phyloP scores from a whole-genome alignment of 768 basidiomycete species.

The Boletus coccyginus region DNA sequence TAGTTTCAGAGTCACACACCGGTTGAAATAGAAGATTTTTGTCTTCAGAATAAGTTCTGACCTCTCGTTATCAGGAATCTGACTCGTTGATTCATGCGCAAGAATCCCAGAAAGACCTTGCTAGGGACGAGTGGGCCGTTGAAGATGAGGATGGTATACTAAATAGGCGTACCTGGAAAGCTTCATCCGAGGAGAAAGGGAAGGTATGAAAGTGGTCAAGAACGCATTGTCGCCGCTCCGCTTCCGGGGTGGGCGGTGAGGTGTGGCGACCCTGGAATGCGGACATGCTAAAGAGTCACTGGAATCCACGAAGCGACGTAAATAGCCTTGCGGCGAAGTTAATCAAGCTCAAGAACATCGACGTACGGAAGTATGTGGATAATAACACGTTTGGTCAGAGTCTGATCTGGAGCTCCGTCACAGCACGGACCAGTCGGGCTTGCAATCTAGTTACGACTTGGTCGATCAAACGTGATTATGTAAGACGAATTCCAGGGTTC shows the following conservation, averaged over 20 bases:
- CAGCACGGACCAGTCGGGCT: background rate
- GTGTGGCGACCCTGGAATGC: conserved; percentile 11
- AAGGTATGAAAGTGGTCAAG: conserved; percentile 38
- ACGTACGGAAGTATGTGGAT: background rate
- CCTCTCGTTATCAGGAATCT: conserved; percentile 36
- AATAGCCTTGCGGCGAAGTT: conserved; percentile 4
- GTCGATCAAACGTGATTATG: conserved; percentile 19
- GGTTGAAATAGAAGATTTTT: conserved; percentile 73
- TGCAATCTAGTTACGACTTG: background rate
- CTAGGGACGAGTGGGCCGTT: conserved; percentile 34
- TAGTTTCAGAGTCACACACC: conserved; percentile 31
- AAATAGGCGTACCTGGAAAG: conserved; percentile 52
- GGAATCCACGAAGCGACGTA: conserved; percentile 11
- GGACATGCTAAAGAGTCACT: conserved; percentile 14
- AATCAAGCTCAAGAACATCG: conserved; percentile 1
- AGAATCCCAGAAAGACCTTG: conserved; percentile 64
- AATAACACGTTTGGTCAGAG: background rate
- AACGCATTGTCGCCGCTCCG: conserved; percentile 19
- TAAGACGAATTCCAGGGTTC: conserved; percentile 4
- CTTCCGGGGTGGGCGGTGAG: conserved; percentile 8
- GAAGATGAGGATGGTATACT: background rate
- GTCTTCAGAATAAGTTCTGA: conserved; percentile 52
- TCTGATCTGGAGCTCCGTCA: background rate
- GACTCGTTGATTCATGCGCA: conserved; percentile 37
- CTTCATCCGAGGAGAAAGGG: conserved; percentile 55